Evolutionary conservation across 1,139 yeast species (phyloP).

Genomic region (Taphrina deformans): DNA sequence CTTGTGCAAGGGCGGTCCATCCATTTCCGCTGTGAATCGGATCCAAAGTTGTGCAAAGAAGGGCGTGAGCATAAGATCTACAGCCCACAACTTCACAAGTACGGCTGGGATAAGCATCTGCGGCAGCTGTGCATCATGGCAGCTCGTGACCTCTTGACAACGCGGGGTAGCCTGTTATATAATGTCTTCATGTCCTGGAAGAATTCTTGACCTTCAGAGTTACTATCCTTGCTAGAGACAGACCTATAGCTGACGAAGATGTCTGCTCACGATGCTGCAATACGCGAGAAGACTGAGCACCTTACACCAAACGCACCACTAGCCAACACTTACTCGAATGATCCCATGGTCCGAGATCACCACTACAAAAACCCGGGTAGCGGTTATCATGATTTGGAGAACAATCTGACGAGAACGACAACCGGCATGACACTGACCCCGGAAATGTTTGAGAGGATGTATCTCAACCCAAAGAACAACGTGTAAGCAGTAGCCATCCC

Average conservation of each 20-base stretch:
- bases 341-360: slow-evolving; percentile 10
- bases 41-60: too few species aligned
- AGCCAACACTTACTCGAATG: background rate
- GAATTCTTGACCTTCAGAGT: background rate
- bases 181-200: background rate
- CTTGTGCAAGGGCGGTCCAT: background rate
- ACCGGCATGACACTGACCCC: slow-evolving; percentile 38
- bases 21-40: too few species aligned
- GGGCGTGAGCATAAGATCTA: background rate
- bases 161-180: slow-evolving; percentile 8
- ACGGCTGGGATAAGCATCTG: background rate
- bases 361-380: background rate
- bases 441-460: slow-evolving; percentile 39
- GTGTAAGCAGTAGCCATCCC: slow-evolving; percentile 11
- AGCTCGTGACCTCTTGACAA: slow-evolving; percentile 11
- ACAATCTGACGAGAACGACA: slow-evolving; percentile 35
- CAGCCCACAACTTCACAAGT: background rate
- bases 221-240: background rate
- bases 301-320: slow-evolving; percentile 1
- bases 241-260: background rate
- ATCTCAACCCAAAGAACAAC: slow-evolving; percentile 37
- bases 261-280: slow-evolving; percentile 13
- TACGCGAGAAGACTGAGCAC: slow-evolving; percentile 22
- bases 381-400: slow-evolving; percentile 3
- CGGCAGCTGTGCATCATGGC: background rate